Evolutionary conservation across 1,139 yeast genomes (phyloP).

Genomic region (Zygosaccharomyces sapae): DNA sequence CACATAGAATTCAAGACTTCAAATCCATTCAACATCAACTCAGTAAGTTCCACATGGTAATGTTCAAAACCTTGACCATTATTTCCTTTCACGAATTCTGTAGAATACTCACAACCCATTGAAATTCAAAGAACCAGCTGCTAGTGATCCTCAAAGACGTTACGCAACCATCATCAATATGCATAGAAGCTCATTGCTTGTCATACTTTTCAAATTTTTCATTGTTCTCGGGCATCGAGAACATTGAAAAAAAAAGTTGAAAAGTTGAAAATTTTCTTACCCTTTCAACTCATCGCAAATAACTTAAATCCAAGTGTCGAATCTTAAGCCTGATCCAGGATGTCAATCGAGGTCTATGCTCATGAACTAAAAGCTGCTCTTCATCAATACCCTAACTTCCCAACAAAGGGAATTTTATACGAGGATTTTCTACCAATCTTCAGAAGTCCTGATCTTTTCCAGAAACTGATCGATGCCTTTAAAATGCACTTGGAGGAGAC

Average conservation of each 20-base stretch:
- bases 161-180: background rate
- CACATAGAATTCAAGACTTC: conserved; percentile 32
- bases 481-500: conserved; percentile 62
- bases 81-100: conserved; percentile 14
- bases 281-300: conserved; percentile 5
- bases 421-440: conserved; percentile 96
- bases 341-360: conserved; percentile 45
- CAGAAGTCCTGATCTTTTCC: conserved; percentile 74
- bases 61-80: conserved; percentile 18
- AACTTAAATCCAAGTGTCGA: background rate
- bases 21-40: conserved; percentile 20
- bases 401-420: conserved; percentile 84
- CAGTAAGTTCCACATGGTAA: conserved; percentile 30
- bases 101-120: conserved; percentile 13
- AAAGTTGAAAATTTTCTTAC: conserved; percentile 7
- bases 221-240: conserved; percentile 3
- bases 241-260: background rate
- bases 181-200: too few relatives aligned
- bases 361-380: conserved; percentile 59
- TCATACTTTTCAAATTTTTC: background rate
- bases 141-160: background rate
- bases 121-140: background rate
- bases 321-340: conserved; percentile 5
- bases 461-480: conserved; percentile 76
- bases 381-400: conserved; percentile 89